phyloP scores from a whole-genome alignment of 257 asterid species.

The Orobanche coerulescens region DNA sequence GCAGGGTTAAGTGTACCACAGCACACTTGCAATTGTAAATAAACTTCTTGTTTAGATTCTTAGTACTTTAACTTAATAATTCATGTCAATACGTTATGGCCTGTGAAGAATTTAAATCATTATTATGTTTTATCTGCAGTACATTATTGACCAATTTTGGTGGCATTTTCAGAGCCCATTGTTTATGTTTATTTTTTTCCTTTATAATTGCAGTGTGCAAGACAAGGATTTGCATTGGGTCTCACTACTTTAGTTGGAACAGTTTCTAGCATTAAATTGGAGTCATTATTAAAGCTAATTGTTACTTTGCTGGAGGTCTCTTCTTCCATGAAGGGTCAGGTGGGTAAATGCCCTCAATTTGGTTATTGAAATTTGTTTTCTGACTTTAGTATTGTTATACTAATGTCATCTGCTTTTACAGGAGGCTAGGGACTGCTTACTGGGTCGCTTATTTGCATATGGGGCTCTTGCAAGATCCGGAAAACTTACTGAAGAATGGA shows the following conservation, averaged over 20 bases:
- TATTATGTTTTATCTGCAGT: neutral
- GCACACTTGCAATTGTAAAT: neutral
- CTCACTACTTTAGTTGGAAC: conserved; percentile 59
- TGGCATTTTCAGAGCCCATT: neutral
- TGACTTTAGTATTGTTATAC: too few relatives aligned
- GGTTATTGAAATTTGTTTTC: conserved; percentile 15
- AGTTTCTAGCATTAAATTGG: conserved; percentile 63
- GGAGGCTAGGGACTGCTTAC: conserved; percentile 79
- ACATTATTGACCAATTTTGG: neutral
- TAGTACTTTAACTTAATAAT: neutral
- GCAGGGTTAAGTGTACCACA: neutral
- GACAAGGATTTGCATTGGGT: conserved; percentile 96
- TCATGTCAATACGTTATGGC: neutral
- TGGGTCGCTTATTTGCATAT: conserved; percentile 93
- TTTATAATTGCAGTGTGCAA: conserved; percentile 69
- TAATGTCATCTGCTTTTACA: conserved; percentile 26
- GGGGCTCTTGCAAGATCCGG: conserved; percentile 97
- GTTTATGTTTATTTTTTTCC: conserved; percentile 10
- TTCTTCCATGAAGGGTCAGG: conserved; percentile 99
- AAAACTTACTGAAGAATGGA: conserved; percentile 64
- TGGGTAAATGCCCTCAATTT: conserved; percentile 28
- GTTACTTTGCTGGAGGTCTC: conserved; percentile 65
- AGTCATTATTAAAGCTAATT: conserved; percentile 72
- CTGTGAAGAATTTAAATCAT: conserved; percentile 5
- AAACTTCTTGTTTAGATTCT: neutral